Evolutionary conservation across 169 alveolate species (phyloP).

Genomic region (Eimeria nieschulzi): DNA sequence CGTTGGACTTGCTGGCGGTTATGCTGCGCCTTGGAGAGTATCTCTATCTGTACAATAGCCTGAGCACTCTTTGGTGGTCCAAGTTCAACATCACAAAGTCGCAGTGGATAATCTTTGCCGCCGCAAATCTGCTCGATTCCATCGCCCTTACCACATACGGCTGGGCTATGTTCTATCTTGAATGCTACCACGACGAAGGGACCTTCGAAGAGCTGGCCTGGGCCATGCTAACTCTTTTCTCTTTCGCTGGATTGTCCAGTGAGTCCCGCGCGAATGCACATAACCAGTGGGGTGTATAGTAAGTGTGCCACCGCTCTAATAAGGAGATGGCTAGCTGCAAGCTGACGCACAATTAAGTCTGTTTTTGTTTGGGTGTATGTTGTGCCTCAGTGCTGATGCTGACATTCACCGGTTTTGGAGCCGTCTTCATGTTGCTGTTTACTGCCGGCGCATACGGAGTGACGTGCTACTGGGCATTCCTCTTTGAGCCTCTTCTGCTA

Average conservation of each 20-base stretch:
- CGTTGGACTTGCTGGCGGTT: constrained; percentile 85
- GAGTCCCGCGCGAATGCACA: not conserved
- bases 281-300: too few relatives aligned
- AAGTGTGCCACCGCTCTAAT: too few relatives aligned
- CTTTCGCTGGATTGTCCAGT: constrained; percentile 86
- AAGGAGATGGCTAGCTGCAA: too few relatives aligned
- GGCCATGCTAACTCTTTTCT: constrained; percentile 85
- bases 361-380: not conserved
- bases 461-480: constrained; percentile 86
- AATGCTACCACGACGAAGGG: constrained; percentile 91
- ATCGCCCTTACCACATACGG: constrained; percentile 87
- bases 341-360: too few relatives aligned
- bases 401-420: constrained; percentile 91
- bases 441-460: constrained; percentile 81
- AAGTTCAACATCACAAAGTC: constrained; percentile 88
- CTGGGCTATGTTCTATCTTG: constrained; percentile 88
- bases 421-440: constrained; percentile 84
- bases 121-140: constrained; percentile 87
- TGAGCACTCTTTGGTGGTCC: constrained; percentile 91
- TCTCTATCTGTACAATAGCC: constrained; percentile 86
- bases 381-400: constrained; percentile 81
- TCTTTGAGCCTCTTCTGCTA: constrained; percentile 88
- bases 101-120: constrained; percentile 88
- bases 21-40: constrained; percentile 87
- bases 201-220: constrained; percentile 90